Base-by-base conservation (phyloP, 1,284 basidiomycete species). In the Earliella scabrosa region DNA sequence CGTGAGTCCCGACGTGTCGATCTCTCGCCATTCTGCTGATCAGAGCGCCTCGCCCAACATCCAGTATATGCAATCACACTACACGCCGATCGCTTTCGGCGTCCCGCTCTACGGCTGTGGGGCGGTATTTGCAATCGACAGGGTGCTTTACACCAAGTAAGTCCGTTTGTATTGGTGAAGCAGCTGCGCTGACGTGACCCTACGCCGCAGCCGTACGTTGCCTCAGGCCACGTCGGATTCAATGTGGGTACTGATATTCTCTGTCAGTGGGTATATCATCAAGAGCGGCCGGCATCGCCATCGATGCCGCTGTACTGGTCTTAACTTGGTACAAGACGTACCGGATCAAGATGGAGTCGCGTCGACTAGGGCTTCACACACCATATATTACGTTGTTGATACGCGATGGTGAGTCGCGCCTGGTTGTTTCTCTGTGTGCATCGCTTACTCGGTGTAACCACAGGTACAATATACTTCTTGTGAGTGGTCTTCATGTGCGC, bases 271-370 rank as follows among this genome's bases (percentile, higher is more conserved):
- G 45, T 3, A 45, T 54, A 23, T 36, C 43, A 4, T 53, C 60
- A 16, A 49, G 46, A 11, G 31, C 36, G 4, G 36, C 49, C 1
- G 45, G 47, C 4, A 46, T 58, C 10, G 44, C 53, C 4, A 41
- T 61, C 4, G 65, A 66, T 38, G 32, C 40, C 18, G 36, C 61
- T 2, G 56, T 65, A 11, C 40, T 68, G 4, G 6, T 59, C 2
- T 29, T 68, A 3, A 68, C 66, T 10, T 68, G 66, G 66, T 50
- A 51, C n/a, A 65, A 64, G 21, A 68, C 66, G 1, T 55, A 46
- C 21, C 35, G 45, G 3, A 60, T 66, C 40, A 58, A 58, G 16
- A 39, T 61, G 11, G 56, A 63, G n/a, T 65, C 63, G n/a, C 31
- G 18, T 11, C 52, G 50, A 11, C n/a, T 64, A 13, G 59, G 59